Evolutionary conservation across 768 basidiomycete genomes (phyloP), one percentile per base, ranked within the genome.

Genomic region (Russula sp.): DNA sequence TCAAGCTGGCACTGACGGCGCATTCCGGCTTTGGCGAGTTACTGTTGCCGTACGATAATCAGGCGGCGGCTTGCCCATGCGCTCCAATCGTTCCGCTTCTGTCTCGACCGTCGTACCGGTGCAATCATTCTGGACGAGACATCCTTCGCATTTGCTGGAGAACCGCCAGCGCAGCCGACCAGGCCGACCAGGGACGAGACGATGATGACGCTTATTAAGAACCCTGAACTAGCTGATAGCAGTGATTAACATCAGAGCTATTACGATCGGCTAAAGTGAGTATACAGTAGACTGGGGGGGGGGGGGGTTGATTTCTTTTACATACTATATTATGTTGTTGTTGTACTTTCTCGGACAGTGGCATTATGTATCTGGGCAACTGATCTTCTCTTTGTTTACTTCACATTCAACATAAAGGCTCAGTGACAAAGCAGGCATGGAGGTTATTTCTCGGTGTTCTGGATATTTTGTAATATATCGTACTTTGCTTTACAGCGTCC

Each of bases 21-120:
- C 66, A 59, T 36, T 69, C 68, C 1, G 68, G 68, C 57, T 69
- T 69, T 26, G 68, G 68, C 22, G 49, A 62, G 38, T 38, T 69
- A 36, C 24, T 69, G 46, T 32, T 55, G 51, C 68, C 68, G 3
- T 64, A 69, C 20, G 66, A 69, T 26, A 34, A 56, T 26, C 0
- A 1, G 16, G 20, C 18, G 18, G 30, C 18, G n/a, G n/a, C 11
- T 69, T 3, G 32, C 36, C 7, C 59, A 52, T 11, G 63, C 67
- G 16, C 62, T 69, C 26, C 46, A 30, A 13, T 22, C 54, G 16
- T 36, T 69, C 30, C 68, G 68, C 26, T 69, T 69, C 57, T 32
- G 60, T 20, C 66, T 69, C 44, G 68, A 69, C 18, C 30, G 32
- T 22, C 68, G 68, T 48, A 69, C 68, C 0, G 68, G 68, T 22